Conservation (phyloP, 1,284 basidiomycete species). For the Cryptococcus sp. region DNA sequence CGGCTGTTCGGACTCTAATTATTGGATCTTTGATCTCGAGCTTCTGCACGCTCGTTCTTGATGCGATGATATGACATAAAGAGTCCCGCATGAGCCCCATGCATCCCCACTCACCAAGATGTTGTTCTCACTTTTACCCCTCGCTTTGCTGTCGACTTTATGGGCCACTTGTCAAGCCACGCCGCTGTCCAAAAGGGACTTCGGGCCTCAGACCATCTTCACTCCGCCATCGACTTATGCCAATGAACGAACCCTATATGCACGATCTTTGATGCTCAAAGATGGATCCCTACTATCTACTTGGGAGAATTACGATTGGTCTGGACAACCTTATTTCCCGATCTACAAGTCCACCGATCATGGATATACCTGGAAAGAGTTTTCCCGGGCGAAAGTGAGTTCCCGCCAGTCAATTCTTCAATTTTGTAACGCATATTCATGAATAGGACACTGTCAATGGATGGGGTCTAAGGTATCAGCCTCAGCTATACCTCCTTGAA, state of each 20-base stretch:
- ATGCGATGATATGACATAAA: no score
- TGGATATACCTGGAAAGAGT: slow-evolving; percentile 9
- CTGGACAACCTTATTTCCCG: slow-evolving; percentile 10
- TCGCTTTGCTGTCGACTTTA: background rate
- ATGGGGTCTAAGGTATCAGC: slow-evolving; percentile 44
- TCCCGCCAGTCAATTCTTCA: background rate
- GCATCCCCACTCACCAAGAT: background rate
- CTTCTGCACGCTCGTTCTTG: no score
- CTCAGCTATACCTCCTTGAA: slow-evolving; percentile 35
- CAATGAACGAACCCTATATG: slow-evolving; percentile 16
- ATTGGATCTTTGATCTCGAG: no score
- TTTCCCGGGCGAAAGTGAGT: slow-evolving; percentile 1
- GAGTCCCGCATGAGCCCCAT: no score
- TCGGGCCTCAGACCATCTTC: slow-evolving; percentile 20
- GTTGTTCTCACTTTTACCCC: background rate
- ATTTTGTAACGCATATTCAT: background rate
- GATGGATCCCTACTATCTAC: slow-evolving; percentile 13
- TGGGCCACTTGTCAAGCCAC: background rate
- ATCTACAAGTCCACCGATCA: slow-evolving; percentile 14
- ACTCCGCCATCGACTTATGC: slow-evolving; percentile 15
- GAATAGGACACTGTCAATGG: slow-evolving; percentile 21
- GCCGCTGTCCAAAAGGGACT: slow-evolving; percentile 8
- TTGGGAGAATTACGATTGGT: slow-evolving; percentile 20
- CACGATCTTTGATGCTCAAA: slow-evolving; percentile 13
- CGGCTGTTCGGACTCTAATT: no score